Base-by-base conservation (phyloP, 2,329 filamentous ascomycete species). In the Dryadomyces quercivorus region DNA sequence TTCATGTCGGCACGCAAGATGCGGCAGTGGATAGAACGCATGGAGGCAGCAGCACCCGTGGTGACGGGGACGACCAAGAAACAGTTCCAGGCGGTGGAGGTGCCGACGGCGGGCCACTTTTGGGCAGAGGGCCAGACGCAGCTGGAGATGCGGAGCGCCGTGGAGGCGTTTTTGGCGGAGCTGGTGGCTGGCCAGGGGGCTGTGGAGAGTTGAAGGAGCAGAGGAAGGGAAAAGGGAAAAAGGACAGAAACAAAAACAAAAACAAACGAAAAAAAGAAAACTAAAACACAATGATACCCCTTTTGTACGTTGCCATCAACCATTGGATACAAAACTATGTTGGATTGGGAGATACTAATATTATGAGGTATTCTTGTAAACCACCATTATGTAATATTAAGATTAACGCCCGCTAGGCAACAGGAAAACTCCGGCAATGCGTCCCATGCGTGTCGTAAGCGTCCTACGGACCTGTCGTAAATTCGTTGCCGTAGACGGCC, bases 1-100 rank as follows among this genome's bases (percentile, higher is more conserved):
- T 94, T 96, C 59, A 83, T 87, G 1, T 78, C 82, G 1, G 72
- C 72, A 3, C 76, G 74, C 56, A 86, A 80, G 65, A 72, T 91
- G 60, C 75, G 78, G 12, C 69, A 73, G 1, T 95, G 91, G 91
- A 50, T 56, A 5, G 69, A 73, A 44, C 74, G 72, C 47, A 66
- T 87, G 47, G 63, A 67, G 38, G 61, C 66, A 8, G 62, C 60
- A n/a, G 63, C 69, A 1, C 10, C 40, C 2, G 34, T 18, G 1
- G 20, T 22, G 31, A 38, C 10, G 2, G 42, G 38, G 18, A 12
- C 40, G 26, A 3, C 22, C 13, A 21, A 21, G 8, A n/a, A 4
- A 38, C 31, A 59, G 40, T 77, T 78, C 56, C 64, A 64, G 10
- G 69, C 66, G 12, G 65, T 65, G 26, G 72, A 75, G 60, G 65